Evolutionary conservation across 164 flowering plant genomes (phyloP).

Genomic region (Santalum album): DNA sequence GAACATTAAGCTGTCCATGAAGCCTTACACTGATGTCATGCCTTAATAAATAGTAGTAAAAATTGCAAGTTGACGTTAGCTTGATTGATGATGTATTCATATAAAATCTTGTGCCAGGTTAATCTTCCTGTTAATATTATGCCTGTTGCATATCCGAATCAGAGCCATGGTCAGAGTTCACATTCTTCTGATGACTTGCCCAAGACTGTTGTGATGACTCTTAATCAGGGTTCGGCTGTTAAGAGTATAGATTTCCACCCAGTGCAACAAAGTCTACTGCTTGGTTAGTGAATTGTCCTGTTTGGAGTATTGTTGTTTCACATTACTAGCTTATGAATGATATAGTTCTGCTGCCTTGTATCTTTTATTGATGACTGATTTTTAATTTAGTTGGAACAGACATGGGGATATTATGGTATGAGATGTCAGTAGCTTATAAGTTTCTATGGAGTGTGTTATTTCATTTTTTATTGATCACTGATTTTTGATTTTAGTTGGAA

Average conservation of each 20-base stretch:
- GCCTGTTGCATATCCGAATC: conserved; percentile 10
- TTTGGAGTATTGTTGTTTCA: background rate
- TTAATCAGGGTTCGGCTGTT: conserved; percentile 68
- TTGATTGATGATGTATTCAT: background rate
- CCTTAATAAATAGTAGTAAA: background rate
- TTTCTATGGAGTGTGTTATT: too few relatives aligned
- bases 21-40: too few relatives aligned
- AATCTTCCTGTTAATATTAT: conserved; percentile 12
- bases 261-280: conserved; percentile 57
- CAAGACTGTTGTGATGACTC: conserved; percentile 48
- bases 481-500: conserved; percentile 48
- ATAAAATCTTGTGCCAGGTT: background rate
- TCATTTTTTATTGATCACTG: background rate
- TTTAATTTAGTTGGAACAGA: conserved; percentile 50
- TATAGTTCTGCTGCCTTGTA: background rate
- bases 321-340: background rate
- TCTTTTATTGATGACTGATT: conserved; percentile 5
- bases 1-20: too few relatives aligned
- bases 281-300: too few relatives aligned
- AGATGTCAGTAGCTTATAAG: conserved; percentile 51
- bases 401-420: conserved; percentile 64
- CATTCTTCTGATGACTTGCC: conserved; percentile 76
- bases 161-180: conserved; percentile 28
- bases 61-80: background rate
- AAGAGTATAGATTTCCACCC: conserved; percentile 96